Percentiles rank a stretch among this genome's conserved stretches.
phyloP scores from a whole-genome alignment of 1,139 yeast genomes.

The Citeromyces hawaiiensis region DNA sequence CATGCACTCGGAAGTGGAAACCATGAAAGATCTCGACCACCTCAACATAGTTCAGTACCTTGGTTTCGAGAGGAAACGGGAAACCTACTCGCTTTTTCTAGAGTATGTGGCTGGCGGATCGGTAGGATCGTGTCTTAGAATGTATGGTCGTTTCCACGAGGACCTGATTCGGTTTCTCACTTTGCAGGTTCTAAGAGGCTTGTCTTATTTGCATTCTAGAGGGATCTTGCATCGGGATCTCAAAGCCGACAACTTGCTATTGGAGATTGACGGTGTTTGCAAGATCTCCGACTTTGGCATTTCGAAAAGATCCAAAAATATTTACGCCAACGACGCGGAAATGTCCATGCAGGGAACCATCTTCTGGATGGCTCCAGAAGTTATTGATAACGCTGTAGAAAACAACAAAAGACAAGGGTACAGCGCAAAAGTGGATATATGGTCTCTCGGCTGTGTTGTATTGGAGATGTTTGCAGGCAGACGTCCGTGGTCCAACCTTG shows the following conservation, averaged over 20 bases:
- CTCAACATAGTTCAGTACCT: slow-evolving; percentile 88
- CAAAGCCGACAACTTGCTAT: slow-evolving; percentile 83
- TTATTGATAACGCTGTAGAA: slow-evolving; percentile 65
- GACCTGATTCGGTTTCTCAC: slow-evolving; percentile 60
- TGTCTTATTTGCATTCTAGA: slow-evolving; percentile 71
- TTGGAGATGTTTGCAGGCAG: slow-evolving; percentile 88
- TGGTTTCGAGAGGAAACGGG: slow-evolving; percentile 74
- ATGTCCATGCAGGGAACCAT: slow-evolving; percentile 95
- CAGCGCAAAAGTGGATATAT: slow-evolving; percentile 88
- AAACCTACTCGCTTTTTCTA: slow-evolving; percentile 70
- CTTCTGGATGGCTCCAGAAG: slow-evolving; percentile 99
- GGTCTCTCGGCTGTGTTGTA: slow-evolving; percentile 94
- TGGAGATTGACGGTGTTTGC: slow-evolving; percentile 89
- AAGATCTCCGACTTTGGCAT: slow-evolving; percentile 97
- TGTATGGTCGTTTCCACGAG: slow-evolving; percentile 81
- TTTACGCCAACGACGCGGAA: slow-evolving; percentile 82
- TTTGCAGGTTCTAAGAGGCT: slow-evolving; percentile 69
- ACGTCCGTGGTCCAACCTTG: slow-evolving; percentile 74
- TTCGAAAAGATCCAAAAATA: slow-evolving; percentile 76
- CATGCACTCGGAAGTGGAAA: slow-evolving; percentile 80
- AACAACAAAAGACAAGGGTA: slow-evolving; percentile 75
- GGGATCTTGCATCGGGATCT: slow-evolving; percentile 92
- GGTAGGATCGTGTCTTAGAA: slow-evolving; percentile 73
- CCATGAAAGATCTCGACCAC: slow-evolving; percentile 90
- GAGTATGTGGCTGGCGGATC: slow-evolving; percentile 99